Base-by-base conservation (phyloP, 1,284 basidiomycete species). In the Pulveroboletus sp. region DNA sequence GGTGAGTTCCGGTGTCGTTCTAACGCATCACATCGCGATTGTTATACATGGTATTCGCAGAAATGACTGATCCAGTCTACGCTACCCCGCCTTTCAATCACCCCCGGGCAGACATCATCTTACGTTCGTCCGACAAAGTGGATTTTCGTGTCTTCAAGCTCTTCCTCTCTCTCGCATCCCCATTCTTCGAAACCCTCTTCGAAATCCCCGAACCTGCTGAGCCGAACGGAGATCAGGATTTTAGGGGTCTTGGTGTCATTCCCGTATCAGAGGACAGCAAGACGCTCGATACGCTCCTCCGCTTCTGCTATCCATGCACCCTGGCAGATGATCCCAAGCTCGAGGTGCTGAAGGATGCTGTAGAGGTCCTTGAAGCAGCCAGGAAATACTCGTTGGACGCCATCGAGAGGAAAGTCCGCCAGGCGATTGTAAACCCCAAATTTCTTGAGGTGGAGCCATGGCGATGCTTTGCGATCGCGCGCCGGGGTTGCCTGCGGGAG, bases 121-220 rank as follows among this genome's bases (percentile, higher is more conserved):
- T 82, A 24, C 74, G 76, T 45, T 79, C 78, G 5, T 76, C 77
- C 17, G 79, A 81, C 63, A 68, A 73, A 50, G 12, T 53, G 40
- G 59, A 66, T 24, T 63, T 66, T 15, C 52, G 60, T n/a, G 71
- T 75, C 17, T 77, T 78, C 71, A 76, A 74, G 52, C 61, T 74
- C 29, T 70, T 63, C 43, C 60, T 61, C 39, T 57, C 58, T 3
- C 54, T 63, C 15, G 40, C 60, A 6, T 65, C 62, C 77, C 73
- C 78, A 0, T 72, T 78, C 56, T 80, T 82, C 57, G 67, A 73
- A 33, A 64, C 72, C 26, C 70, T 78, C 54, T 76, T 79, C 47
- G 66, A 71, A 15, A 67, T 79, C 19, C 76, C 77, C 12, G 75
- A 79, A 59, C 68, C 73, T 2, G 13, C 49, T 37, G 32, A 49